A percentile compares a stretch with the other conserved stretches of the same genome.
Evolutionary conservation across 2,329 filamentous ascomycete species (phyloP).

Genomic region (Neonectria faginata): DNA sequence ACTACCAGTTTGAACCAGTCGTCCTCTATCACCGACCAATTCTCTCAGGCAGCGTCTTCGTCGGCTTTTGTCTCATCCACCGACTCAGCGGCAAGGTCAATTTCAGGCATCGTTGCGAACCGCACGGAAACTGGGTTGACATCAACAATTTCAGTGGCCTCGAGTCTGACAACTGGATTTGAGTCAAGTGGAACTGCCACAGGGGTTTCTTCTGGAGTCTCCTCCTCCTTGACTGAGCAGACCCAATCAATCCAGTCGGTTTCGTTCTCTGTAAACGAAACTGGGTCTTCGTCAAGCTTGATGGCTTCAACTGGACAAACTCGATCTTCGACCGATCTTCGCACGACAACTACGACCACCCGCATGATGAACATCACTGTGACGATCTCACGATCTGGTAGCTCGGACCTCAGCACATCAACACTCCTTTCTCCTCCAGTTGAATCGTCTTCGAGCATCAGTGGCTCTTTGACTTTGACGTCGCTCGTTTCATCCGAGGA

Average conservation of each 20-base stretch:
- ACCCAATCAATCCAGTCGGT: neutral
- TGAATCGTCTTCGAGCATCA: slow-evolving; percentile 6
- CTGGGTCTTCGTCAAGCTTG: neutral
- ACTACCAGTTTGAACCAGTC: neutral
- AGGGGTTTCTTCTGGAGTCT: neutral
- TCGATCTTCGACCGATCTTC: neutral
- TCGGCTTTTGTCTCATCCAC: neutral
- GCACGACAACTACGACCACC: neutral
- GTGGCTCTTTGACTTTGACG: neutral
- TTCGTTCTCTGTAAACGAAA: neutral
- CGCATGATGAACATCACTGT: neutral
- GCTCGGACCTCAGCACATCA: neutral
- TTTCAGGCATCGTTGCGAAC: neutral
- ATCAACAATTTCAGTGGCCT: neutral
- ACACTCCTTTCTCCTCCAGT: neutral
- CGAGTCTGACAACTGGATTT: neutral
- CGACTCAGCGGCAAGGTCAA: neutral
- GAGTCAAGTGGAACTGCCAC: neutral
- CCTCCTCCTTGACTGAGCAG: neutral
- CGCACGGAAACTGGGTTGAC: neutral
- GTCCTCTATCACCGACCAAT: neutral
- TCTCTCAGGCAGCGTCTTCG: neutral
- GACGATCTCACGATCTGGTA: neutral
- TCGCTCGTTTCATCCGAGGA: slow-evolving; percentile 14
- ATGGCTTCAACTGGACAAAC: neutral